Base-by-base conservation (phyloP, 2,329 filamentous ascomycete genomes). In the Trichoderma gracile region DNA sequence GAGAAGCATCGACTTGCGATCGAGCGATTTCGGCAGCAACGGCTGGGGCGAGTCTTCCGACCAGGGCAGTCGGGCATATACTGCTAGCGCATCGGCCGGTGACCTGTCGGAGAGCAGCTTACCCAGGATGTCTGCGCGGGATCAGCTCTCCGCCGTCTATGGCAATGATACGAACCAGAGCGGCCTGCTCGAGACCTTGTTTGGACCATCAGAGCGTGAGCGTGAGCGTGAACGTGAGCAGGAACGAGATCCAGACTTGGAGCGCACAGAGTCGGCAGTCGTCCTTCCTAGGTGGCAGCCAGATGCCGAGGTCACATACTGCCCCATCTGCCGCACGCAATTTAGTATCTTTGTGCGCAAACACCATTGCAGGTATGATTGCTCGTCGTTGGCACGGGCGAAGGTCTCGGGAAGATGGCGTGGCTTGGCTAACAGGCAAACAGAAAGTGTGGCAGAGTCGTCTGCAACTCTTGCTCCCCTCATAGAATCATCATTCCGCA, bases 401-500 rank as follows among this genome's bases (percentile, higher is more conserved):
- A 42, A 17, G n/a, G 17, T 21, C n/a, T 17, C 23, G n/a, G 33
- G 43, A 17, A 19, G 23, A n/a, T 38, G 12, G 33, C 15, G 21
- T 47, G 57, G 60, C 17, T 52, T 38, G 60, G 60, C 69, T 71
- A 52, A 73, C 52, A 7, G 15, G n/a, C 15, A 21, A 21, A 30
- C 54, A 90, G 89, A 69, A 97, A 97, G 84, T 98, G 94, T 74
- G 94, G 94, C 52, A 84, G 93, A 67, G 93, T 98, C 9, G 94
- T 98, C 25, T 98, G 94, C 77, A 88, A 89, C 65, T 83, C 87
- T 21, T 98, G 94, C 78, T 97, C 94, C 3, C 94, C 94, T 3
- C 94, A 98, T 76, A 87, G 93, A 67, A 98, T 98, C 73, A 96
- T 91, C 3, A 97, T 98, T 68, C 94, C 94, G 1, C 86, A 93